phyloP scores from a whole-genome alignment of 2,329 filamentous ascomycete species.

The Xylaria multiplex region DNA sequence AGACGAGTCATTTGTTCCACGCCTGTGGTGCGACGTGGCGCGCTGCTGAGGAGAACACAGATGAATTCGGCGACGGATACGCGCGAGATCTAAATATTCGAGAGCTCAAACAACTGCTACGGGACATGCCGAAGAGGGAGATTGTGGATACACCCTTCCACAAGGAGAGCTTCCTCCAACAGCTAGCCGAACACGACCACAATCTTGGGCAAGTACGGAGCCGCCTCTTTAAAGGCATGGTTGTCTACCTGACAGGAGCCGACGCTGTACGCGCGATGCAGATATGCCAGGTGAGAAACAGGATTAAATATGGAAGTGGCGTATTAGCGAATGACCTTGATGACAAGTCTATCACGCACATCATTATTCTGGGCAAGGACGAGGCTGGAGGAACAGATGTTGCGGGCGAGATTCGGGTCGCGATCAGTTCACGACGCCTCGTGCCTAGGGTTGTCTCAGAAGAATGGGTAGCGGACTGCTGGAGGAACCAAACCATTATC shows the following conservation, averaged over 20 bases:
- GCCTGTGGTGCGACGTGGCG: slow-evolving; percentile 66
- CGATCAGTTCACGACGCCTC: slow-evolving; percentile 56
- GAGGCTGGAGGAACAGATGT: slow-evolving; percentile 51
- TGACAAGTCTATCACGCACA: slow-evolving; percentile 73
- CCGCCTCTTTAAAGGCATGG: slow-evolving; percentile 62
- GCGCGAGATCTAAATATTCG: slow-evolving; percentile 72
- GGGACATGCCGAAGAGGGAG: slow-evolving; percentile 62
- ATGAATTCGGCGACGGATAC: slow-evolving; percentile 86
- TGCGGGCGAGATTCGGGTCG: slow-evolving; percentile 57
- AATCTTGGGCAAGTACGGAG: slow-evolving; percentile 61
- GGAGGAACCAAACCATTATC: slow-evolving; percentile 79
- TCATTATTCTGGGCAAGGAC: slow-evolving; percentile 67
- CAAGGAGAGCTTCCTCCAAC: slow-evolving; percentile 58
- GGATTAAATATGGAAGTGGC: slow-evolving; percentile 77
- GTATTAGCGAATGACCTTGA: slow-evolving; percentile 60
- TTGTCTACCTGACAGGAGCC: slow-evolving; percentile 53
- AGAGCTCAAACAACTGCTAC: slow-evolving; percentile 67
- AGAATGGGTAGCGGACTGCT: slow-evolving; percentile 82
- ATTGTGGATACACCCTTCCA: slow-evolving; percentile 54
- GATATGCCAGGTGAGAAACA: slow-evolving; percentile 61
- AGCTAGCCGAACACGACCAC: slow-evolving; percentile 67
- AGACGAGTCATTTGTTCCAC: slow-evolving; percentile 76
- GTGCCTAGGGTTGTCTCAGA: slow-evolving; percentile 76
- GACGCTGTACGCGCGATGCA: slow-evolving; percentile 49
- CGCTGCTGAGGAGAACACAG: slow-evolving; percentile 70